Conservation (phyloP, 1,284 basidiomycete genomes). For the Ceratobasidium sp. region DNA sequence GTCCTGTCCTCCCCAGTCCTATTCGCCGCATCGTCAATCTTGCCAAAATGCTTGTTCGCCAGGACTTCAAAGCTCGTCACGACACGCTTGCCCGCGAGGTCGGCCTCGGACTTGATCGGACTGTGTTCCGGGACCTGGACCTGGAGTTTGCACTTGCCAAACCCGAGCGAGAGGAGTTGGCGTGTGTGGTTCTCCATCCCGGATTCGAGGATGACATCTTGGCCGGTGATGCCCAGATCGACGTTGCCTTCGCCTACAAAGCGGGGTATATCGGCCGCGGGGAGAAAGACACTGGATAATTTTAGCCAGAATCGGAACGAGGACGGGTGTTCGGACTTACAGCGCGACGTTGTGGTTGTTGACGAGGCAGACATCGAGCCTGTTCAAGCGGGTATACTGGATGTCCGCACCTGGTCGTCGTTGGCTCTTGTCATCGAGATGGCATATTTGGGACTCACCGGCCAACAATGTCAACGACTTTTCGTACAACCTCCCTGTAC, state of each 20-base stretch:
- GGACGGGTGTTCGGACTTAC: conserved; percentile 60
- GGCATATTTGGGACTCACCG: conserved; percentile 61
- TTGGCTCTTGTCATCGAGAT: background rate
- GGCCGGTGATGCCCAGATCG: conserved; percentile 90
- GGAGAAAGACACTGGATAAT: conserved; percentile 87
- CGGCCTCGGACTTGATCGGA: conserved; percentile 75
- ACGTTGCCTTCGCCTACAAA: conserved; percentile 99
- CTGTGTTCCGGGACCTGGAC: conserved; percentile 92
- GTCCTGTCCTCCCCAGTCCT: conserved; percentile 66
- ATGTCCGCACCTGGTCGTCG: conserved; percentile 86
- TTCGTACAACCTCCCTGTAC: conserved; percentile 86
- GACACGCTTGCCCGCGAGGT: conserved; percentile 89
- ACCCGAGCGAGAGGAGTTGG: conserved; percentile 87
- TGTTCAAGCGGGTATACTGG: conserved; percentile 89
- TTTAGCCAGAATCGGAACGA: too few relatives aligned
- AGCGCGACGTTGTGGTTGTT: conserved; percentile 94
- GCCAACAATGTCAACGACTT: conserved; percentile 89
- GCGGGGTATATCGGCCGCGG: conserved; percentile 96
- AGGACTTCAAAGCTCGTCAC: conserved; percentile 96
- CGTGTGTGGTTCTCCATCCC: conserved; percentile 80
- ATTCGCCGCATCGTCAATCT: conserved; percentile 72
- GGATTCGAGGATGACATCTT: conserved; percentile 96
- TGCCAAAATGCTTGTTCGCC: conserved; percentile 80
- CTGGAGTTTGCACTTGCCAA: conserved; percentile 94
- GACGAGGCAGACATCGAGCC: conserved; percentile 92